Evolutionary conservation across 352 stramenopile genomes (phyloP).

Genomic region (Globisporangium iwayamae): DNA sequence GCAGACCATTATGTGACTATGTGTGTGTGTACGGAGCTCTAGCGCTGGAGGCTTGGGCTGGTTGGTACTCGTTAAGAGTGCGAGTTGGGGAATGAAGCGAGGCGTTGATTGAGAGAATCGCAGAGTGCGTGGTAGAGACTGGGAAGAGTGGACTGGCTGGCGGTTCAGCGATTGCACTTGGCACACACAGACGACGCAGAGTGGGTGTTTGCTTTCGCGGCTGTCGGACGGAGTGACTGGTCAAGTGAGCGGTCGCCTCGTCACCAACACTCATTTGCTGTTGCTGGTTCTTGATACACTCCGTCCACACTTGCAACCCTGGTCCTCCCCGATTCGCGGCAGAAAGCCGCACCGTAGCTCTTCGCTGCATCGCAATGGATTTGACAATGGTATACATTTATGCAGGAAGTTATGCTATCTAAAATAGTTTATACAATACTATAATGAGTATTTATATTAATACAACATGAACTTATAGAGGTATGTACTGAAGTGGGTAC

Average conservation of each 20-base stretch:
- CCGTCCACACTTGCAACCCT: neutral
- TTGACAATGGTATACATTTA: neutral
- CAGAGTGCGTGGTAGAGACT: neutral
- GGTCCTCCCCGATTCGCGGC: neutral
- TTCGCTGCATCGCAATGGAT: neutral
- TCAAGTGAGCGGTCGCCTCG: neutral
- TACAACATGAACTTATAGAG: neutral
- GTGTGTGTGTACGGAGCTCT: neutral
- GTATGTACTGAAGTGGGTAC: slow-evolving; percentile 2
- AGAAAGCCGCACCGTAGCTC: slow-evolving; percentile 9
- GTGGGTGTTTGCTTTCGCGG: neutral
- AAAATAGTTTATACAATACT: neutral
- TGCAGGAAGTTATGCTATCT: neutral
- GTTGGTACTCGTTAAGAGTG: slow-evolving; percentile 2
- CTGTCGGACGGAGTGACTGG: neutral
- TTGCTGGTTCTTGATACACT: neutral
- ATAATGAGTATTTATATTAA: neutral
- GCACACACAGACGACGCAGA: neutral
- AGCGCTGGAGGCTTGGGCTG: neutral
- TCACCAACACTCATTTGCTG: neutral
- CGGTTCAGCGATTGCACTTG: neutral
- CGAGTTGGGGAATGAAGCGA: slow-evolving; percentile 7
- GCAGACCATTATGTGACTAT: slow-evolving; percentile 4
- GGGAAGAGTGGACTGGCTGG: neutral
- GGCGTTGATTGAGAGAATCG: neutral